A percentile compares a stretch with the other conserved stretches of the same genome.
phyloP scores from a whole-genome alignment of 805 yeast species.

The Candida maltosa region DNA sequence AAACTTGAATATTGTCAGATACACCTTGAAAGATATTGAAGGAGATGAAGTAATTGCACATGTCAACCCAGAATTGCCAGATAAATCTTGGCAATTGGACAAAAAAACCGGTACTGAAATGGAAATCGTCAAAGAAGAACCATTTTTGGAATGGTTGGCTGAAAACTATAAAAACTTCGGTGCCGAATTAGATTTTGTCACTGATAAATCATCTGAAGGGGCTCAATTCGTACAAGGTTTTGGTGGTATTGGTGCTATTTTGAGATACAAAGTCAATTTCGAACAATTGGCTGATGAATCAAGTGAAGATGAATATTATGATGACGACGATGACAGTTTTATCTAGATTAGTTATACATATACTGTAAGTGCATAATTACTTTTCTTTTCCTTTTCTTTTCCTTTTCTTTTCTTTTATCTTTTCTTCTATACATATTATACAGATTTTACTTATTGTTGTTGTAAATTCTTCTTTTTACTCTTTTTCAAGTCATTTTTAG shows the following conservation, averaged over 20 bases:
- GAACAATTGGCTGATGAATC: slow-evolving; percentile 89
- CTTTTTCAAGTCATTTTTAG: slow-evolving; percentile 2
- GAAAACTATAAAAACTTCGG: slow-evolving; percentile 94
- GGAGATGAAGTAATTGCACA: slow-evolving; percentile 73
- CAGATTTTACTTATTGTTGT: not conserved
- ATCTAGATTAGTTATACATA: slow-evolving; percentile 5
- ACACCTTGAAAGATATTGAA: slow-evolving; percentile 78
- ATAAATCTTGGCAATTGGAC: slow-evolving; percentile 74
- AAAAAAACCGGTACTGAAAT: slow-evolving; percentile 86
- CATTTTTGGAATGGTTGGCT: slow-evolving; percentile 95
- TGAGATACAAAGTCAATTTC: slow-evolving; percentile 95
- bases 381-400: slow-evolving; percentile 1
- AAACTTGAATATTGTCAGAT: slow-evolving; percentile 81
- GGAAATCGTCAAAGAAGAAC: slow-evolving; percentile 82
- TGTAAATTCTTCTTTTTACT: too few species aligned
- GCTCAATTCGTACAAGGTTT: slow-evolving; percentile 97
- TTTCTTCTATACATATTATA: not conserved
- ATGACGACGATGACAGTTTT: slow-evolving; percentile 52
- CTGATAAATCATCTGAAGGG: slow-evolving; percentile 96
- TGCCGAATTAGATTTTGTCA: slow-evolving; percentile 92
- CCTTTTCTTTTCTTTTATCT: not conserved
- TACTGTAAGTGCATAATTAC: too few species aligned
- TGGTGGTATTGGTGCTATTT: slow-evolving; percentile 97
- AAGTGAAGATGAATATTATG: slow-evolving; percentile 82
- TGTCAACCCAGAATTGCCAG: slow-evolving; percentile 69